Percentiles rank a stretch among this genome's conserved stretches.
phyloP scores from a whole-genome alignment of 2,329 filamentous ascomycete genomes.

The Kalmusia sp. region DNA sequence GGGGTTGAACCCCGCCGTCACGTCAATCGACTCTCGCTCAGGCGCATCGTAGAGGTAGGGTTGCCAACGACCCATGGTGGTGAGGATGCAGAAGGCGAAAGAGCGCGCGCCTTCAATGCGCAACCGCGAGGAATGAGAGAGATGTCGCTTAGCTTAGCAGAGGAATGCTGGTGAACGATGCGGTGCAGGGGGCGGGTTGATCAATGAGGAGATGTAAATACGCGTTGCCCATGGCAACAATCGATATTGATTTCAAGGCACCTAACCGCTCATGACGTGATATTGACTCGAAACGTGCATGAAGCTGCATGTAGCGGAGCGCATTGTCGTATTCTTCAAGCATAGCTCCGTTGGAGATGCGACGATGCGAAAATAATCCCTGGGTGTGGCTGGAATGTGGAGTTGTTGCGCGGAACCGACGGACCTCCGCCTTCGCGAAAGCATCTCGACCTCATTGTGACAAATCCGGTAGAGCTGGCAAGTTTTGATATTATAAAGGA shows the following conservation, averaged over 20 bases:
- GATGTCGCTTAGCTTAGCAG: constrained; percentile 41
- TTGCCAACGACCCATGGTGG: constrained; percentile 58
- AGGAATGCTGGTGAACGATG: constrained; percentile 43
- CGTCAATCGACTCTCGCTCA: constrained; percentile 56
- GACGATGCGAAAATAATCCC: background rate
- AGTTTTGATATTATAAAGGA: no score
- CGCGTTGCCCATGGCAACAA: constrained; percentile 40
- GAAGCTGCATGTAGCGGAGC: constrained; percentile 1
- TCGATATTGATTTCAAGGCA: constrained; percentile 23
- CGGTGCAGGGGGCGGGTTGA: constrained; percentile 35
- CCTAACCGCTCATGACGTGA: constrained; percentile 26
- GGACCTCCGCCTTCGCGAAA: background rate
- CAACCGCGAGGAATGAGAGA: constrained; percentile 35
- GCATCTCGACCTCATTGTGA: constrained; percentile 2
- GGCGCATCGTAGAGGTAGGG: constrained; percentile 76
- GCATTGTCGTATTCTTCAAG: background rate
- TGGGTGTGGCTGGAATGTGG: background rate
- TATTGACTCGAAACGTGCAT: background rate
- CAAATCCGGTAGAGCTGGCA: no score
- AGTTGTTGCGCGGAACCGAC: background rate
- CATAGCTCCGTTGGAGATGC: background rate
- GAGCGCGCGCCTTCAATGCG: constrained; percentile 34
- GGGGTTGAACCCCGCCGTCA: constrained; percentile 76
- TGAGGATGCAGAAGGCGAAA: constrained; percentile 31
- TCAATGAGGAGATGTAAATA: constrained; percentile 39